These are phyloP conservation scores for Onygenales sp. DNA, from an alignment of 2,329 filamentous ascomycete genomes.

Conservation along the genomic window DNA sequence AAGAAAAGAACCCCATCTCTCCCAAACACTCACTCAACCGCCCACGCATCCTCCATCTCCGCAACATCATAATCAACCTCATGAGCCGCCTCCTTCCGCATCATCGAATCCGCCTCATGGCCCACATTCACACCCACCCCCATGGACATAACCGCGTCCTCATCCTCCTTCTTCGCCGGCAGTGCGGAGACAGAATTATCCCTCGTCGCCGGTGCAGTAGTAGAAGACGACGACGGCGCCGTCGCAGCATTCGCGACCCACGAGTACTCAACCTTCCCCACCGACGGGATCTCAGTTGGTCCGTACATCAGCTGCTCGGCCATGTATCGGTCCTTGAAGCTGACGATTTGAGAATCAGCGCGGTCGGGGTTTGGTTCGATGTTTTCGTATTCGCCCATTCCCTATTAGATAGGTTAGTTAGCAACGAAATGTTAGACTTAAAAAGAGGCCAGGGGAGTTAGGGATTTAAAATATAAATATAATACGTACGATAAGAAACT, in stretches of 20 bases:
- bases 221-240: constrained; percentile 12
- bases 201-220: constrained; percentile 9
- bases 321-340: constrained; percentile 40
- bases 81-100: constrained; percentile 13
- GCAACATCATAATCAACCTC: constrained; percentile 44
- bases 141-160: constrained; percentile 21
- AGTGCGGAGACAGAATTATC: constrained; percentile 10
- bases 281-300: constrained; percentile 37
- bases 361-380: constrained; percentile 34
- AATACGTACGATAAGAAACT: constrained; percentile 42
- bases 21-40: constrained; percentile 11
- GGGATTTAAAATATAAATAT: no score
- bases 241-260: constrained; percentile 38
- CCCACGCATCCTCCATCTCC: constrained; percentile 39
- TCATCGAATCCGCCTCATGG: constrained; percentile 12
- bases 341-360: constrained; percentile 31
- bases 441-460: not conserved
- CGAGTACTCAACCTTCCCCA: constrained; percentile 45
- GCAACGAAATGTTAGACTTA: not conserved
- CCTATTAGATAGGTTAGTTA: constrained; percentile 18
- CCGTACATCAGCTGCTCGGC: constrained; percentile 47
- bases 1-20: not conserved
- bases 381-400: constrained; percentile 37
- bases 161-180: constrained; percentile 20
- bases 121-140: constrained; percentile 8